Percentiles rank a stretch among this genome's conserved stretches.
These are phyloP conservation scores for Terfezia claveryi DNA, from an alignment of 495 filamentous ascomycete genomes.

Conservation along the genomic window DNA sequence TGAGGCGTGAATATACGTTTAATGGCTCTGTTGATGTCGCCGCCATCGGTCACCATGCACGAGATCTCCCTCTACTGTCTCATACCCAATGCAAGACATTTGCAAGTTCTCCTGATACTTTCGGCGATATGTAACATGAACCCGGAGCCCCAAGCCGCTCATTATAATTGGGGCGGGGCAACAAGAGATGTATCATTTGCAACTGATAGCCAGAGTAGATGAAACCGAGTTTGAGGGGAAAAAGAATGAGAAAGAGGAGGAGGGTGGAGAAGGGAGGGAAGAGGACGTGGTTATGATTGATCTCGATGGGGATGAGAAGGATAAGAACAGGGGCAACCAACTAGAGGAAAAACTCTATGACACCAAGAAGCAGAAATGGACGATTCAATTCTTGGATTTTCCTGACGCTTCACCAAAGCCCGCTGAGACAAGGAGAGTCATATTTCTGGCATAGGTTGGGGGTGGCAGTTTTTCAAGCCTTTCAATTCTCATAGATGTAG, in stretches of 20 bases:
- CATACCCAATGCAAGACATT: slow-evolving; percentile 25
- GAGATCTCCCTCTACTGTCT: slow-evolving; percentile 32
- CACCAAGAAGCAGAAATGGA: slow-evolving; percentile 20
- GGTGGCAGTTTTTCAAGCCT: too few species aligned
- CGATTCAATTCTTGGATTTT: slow-evolving; percentile 24
- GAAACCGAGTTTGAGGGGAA: not conserved
- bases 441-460: slow-evolving; percentile 19
- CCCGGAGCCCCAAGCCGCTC: slow-evolving; percentile 26
- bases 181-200: slow-evolving; percentile 24
- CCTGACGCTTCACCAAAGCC: slow-evolving; percentile 24
- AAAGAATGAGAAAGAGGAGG: not conserved
- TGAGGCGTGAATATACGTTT: too few species aligned
- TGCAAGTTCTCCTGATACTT: slow-evolving; percentile 43
- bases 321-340: not conserved
- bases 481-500: too few species aligned
- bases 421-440: slow-evolving; percentile 20
- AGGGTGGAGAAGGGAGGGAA: not conserved
- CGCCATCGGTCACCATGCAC: slow-evolving; percentile 10
- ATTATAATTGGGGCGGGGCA: slow-evolving; percentile 2
- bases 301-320: not conserved
- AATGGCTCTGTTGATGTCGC: too few species aligned
- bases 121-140: slow-evolving; percentile 46
- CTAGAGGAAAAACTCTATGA: slow-evolving; percentile 11
- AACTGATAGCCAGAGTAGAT: slow-evolving; percentile 18
- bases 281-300: not conserved